Base-by-base conservation (phyloP, 176 grass and related monocot genomes). In the Tuctoria greenei region DNA sequence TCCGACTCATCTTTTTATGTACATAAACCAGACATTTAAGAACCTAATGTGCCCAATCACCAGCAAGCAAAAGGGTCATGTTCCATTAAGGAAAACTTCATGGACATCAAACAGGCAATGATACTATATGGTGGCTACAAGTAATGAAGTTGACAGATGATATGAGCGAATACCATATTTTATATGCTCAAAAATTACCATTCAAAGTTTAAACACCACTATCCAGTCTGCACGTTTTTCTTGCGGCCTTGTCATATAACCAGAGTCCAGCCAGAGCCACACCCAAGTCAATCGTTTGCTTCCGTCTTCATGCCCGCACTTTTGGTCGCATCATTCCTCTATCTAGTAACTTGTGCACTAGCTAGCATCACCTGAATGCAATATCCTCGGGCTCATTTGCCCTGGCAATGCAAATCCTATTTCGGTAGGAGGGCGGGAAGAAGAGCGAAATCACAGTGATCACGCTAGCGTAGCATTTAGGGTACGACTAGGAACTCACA, bases 301-400 rank as follows among this genome's bases (percentile, higher is more conserved):
- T 82, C 63, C 5, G 49, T 61, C 72, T 50, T 69, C 64, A 69
- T 31, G 55, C 61, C 28, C 35, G 5, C 43, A 63, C 16, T 47
- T 63, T 62, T 21, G 7, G 4, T 8, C 4, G 7, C 43, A 42
- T 64, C 43, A 51, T 5, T 70, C 16, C 35, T 77, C 44, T 61
- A 36, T 69, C 59, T 23, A 43, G n/a, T n/a, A n/a, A n/a, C n/a
- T n/a, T n/a, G n/a, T n/a, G n/a, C n/a, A n/a, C n/a, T n/a, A n/a
- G n/a, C n/a, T n/a, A n/a, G n/a, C n/a, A n/a, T n/a, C n/a, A n/a
- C n/a, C n/a, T n/a, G n/a, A n/a, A n/a, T n/a, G n/a, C n/a, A n/a
- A n/a, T n/a, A n/a, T n/a, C n/a, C n/a, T n/a, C n/a, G n/a, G n/a
- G n/a, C n/a, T n/a, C n/a, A n/a, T n/a, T n/a, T n/a, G n/a, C n/a